A percentile compares a stretch with the other conserved stretches of the same genome.
phyloP scores from a whole-genome alignment of 441 rosid genomes.

The Populus tomentosa region DNA sequence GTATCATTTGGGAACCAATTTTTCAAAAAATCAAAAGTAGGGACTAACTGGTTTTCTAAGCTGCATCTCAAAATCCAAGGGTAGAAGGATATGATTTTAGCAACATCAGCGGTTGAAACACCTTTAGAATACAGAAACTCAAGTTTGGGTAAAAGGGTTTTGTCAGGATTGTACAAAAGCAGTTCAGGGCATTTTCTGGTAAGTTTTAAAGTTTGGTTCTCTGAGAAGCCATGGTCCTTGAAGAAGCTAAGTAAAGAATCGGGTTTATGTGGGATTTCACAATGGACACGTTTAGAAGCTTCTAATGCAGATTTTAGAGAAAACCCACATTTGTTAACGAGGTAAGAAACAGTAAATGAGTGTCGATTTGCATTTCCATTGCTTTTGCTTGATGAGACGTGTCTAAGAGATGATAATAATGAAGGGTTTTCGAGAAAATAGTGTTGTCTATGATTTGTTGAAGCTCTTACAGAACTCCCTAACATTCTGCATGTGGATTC shows the following conservation, averaged over 20 bases:
- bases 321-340: slow-evolving; percentile 29
- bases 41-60: slow-evolving; percentile 22
- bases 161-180: slow-evolving; percentile 16
- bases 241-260: slow-evolving; percentile 18
- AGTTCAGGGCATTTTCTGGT: slow-evolving; percentile 7
- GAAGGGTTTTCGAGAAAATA: neutral
- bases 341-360: slow-evolving; percentile 23
- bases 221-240: slow-evolving; percentile 24
- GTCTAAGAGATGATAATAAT: neutral
- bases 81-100: neutral
- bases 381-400: neutral
- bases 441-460: neutral
- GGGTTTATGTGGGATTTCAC: slow-evolving; percentile 15
- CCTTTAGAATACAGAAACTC: slow-evolving; percentile 32
- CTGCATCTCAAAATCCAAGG: slow-evolving; percentile 23
- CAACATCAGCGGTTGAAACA: slow-evolving; percentile 19
- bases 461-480: neutral
- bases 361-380: neutral
- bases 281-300: slow-evolving; percentile 11
- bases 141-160: slow-evolving; percentile 30
- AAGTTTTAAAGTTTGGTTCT: slow-evolving; percentile 16
- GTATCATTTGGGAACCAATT: slow-evolving; percentile 15
- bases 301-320: slow-evolving; percentile 21
- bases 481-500: neutral
- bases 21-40: slow-evolving; percentile 19